Conservation (phyloP, 805 yeast genomes). For the Ogataea populi-albae region DNA sequence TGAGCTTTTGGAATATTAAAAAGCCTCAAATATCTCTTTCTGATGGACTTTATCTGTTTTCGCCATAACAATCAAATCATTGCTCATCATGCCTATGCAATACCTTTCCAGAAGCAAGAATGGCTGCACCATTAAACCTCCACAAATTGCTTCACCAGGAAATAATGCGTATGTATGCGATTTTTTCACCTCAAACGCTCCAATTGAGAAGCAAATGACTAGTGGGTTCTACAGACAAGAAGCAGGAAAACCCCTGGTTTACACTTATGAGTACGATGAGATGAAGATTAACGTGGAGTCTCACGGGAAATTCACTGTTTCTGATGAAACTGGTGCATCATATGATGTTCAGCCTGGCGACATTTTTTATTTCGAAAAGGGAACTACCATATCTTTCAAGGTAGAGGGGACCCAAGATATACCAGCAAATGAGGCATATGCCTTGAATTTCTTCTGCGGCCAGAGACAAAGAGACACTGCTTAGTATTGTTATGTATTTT, state of each 20-base stretch:
- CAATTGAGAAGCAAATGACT: constrained; percentile 57
- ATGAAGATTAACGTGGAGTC: constrained; percentile 67
- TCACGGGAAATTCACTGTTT: constrained; percentile 58
- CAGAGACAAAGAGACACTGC: constrained; percentile 47
- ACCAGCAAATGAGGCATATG: constrained; percentile 47
- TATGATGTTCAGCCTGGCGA: constrained; percentile 62
- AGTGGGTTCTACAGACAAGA: constrained; percentile 71
- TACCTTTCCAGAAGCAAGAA: constrained; percentile 49
- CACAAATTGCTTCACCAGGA: constrained; percentile 60
- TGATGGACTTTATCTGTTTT: too few species aligned
- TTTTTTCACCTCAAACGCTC: constrained; percentile 57
- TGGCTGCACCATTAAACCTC: constrained; percentile 52
- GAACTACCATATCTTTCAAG: constrained; percentile 63
- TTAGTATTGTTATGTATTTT: constrained; percentile 9
- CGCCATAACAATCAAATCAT: too few species aligned
- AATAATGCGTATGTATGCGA: constrained; percentile 70
- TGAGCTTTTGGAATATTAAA: too few species aligned
- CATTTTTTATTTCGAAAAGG: constrained; percentile 63
- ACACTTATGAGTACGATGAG: constrained; percentile 64
- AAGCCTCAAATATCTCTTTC: too few species aligned
- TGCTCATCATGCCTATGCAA: constrained; percentile 53
- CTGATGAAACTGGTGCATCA: constrained; percentile 62
- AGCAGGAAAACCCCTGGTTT: constrained; percentile 65
- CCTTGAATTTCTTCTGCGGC: constrained; percentile 61
- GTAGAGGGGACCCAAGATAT: constrained; percentile 37